Percentiles rank a stretch among this genome's conserved stretches.
These are phyloP conservation scores for Stemphylium vesicarium DNA, from an alignment of 2,329 filamentous ascomycete genomes.

Conservation along the genomic window DNA sequence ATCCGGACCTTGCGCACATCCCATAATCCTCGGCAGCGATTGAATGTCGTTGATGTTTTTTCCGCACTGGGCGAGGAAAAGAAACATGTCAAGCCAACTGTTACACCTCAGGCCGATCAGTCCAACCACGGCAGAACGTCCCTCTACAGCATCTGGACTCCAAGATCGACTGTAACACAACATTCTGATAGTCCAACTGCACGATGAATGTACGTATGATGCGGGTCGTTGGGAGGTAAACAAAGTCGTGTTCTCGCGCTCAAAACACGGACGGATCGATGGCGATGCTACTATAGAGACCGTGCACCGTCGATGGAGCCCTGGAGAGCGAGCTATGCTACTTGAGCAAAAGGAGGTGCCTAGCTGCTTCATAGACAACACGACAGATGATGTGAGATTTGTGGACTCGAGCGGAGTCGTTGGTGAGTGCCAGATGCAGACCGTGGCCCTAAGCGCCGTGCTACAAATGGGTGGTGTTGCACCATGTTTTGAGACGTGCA, in stretches of 20 bases:
- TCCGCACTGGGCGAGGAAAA: not conserved
- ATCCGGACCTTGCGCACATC: no score
- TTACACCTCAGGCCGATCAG: not conserved
- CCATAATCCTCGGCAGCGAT: not conserved
- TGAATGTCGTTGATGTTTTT: constrained; percentile 1
- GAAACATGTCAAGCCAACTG: not conserved
- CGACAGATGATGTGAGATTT: not conserved
- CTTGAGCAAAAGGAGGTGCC: constrained; percentile 5
- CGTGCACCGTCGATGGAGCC: not conserved
- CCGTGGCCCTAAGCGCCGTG: constrained; percentile 7
- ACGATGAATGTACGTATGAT: not conserved
- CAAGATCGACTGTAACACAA: not conserved
- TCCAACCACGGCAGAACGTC: not conserved
- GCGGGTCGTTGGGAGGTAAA: not conserved
- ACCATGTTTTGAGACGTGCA: constrained; percentile 7
- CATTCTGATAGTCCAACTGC: not conserved
- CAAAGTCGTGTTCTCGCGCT: not conserved
- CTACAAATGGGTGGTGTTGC: constrained; percentile 6
- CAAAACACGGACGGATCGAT: not conserved
- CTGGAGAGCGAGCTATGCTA: not conserved
- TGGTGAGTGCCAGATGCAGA: not conserved
- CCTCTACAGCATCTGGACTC: not conserved
- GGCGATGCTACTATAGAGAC: not conserved
- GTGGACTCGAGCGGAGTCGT: not conserved
- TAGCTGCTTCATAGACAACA: not conserved